Evolutionary conservation across 306 rosid species (phyloP).

Genomic region (Coriaria nepalensis): DNA sequence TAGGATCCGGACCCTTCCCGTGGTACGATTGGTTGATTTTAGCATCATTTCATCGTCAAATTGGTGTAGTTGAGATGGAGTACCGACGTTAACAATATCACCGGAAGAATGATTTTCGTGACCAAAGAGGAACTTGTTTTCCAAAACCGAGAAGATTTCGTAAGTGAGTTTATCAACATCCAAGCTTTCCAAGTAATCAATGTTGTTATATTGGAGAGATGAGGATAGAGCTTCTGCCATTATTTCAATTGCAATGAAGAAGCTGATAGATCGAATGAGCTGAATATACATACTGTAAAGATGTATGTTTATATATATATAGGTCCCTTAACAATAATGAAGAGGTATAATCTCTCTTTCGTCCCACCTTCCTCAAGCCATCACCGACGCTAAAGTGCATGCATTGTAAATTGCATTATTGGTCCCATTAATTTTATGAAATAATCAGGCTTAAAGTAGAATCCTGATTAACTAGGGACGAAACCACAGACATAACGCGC

Average conservation of each 20-base stretch:
- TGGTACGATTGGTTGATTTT: slow-evolving; percentile 17
- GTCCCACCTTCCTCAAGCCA: no score
- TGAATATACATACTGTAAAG: neutral
- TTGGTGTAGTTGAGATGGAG: slow-evolving; percentile 2
- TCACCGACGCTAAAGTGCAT: no score
- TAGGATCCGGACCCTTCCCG: slow-evolving; percentile 65
- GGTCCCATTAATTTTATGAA: no score
- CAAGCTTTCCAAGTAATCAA: slow-evolving; percentile 14
- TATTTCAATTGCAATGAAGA: slow-evolving; percentile 8
- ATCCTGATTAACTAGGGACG: no score
- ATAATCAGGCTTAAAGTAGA: no score
- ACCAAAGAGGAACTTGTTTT: slow-evolving; percentile 78
- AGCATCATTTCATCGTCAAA: neutral
- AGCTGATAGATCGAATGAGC: neutral
- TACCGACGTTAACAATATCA: neutral
- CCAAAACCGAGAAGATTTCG: slow-evolving; percentile 87
- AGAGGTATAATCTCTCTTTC: no score
- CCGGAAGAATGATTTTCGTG: slow-evolving; percentile 6
- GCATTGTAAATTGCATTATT: no score
- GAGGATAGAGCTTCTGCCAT: slow-evolving; percentile 58
- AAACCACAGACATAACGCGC: no score
- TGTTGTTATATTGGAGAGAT: slow-evolving; percentile 26
- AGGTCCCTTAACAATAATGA: no score
- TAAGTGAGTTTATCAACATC: slow-evolving; percentile 73
- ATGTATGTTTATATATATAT: no score